Evolutionary conservation across 2,329 filamentous ascomycete species (phyloP).

Genomic region (Penicillium sp.): DNA sequence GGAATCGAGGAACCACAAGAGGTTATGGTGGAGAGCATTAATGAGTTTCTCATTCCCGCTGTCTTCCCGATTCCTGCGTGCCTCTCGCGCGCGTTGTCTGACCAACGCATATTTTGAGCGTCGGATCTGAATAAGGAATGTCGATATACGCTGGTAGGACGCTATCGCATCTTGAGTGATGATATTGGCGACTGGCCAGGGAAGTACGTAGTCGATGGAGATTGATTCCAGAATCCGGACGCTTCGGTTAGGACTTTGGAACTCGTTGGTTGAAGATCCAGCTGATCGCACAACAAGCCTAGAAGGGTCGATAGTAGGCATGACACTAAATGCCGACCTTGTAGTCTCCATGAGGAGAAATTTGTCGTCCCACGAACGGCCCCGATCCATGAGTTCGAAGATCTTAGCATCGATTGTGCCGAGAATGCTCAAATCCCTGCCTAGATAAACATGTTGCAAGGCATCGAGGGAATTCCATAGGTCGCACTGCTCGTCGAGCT

Average conservation of each 20-base stretch:
- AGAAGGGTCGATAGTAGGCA: slow-evolving; percentile 60
- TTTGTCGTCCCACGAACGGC: slow-evolving; percentile 73
- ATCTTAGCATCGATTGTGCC: slow-evolving; percentile 69
- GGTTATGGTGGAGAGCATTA: slow-evolving; percentile 63
- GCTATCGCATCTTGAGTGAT: slow-evolving; percentile 67
- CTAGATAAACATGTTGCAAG: slow-evolving; percentile 75
- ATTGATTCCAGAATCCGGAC: slow-evolving; percentile 67
- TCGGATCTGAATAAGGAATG: slow-evolving; percentile 76
- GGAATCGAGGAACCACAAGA: slow-evolving; percentile 78
- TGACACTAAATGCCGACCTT: slow-evolving; percentile 67
- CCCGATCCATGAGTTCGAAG: slow-evolving; percentile 74
- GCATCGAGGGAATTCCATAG: slow-evolving; percentile 68
- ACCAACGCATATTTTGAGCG: slow-evolving; percentile 71
- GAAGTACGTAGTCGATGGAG: slow-evolving; percentile 69
- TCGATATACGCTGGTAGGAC: slow-evolving; percentile 74
- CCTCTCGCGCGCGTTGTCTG: slow-evolving; percentile 47
- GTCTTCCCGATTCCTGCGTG: slow-evolving; percentile 32
- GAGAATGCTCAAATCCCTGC: slow-evolving; percentile 71
- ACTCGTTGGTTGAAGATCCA: slow-evolving; percentile 45
- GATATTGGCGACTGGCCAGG: slow-evolving; percentile 71
- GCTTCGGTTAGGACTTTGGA: slow-evolving; percentile 58
- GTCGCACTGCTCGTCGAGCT: slow-evolving; percentile 71
- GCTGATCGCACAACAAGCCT: slow-evolving; percentile 64
- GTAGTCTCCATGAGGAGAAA: slow-evolving; percentile 79
- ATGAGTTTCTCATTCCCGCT: slow-evolving; percentile 41